Evolutionary conservation across 2,329 filamentous ascomycete species (phyloP), one percentile per base, ranked within the genome.

Genomic region (Tolypocladium pustulatum): DNA sequence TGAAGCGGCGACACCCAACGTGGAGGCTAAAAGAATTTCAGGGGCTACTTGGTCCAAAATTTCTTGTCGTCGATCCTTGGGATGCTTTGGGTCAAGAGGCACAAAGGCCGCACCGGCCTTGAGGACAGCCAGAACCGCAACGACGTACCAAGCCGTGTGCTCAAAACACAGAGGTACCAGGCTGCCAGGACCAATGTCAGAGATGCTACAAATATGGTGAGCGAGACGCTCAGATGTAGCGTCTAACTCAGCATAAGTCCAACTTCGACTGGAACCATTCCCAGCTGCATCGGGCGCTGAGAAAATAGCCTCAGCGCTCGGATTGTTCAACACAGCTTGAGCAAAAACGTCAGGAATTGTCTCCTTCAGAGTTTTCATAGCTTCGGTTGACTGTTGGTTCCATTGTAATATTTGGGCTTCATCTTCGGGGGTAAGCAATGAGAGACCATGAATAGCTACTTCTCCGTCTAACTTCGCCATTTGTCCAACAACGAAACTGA

Each of bases 141-240:
- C 51, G 5, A 54, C 22, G 8, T 54, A 54, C 36, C 49, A 54
- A 9, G 57, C 57, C 5, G 57, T 34, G 27, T 58, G 49, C 13
- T 58, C 57, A 10, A 58, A 58, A 34, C 57, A 58, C 20, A 58
- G 43, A 34, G 54, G 54, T 22, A 56, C 25, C 54, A 40, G 43
- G 25, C 54, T 56, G 3, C 54, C 54, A 17, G 36, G 54, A 3
- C 54, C 54, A 4, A 56, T 56, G 30, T 56, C 17, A 37, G n/a
- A 27, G 25, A 51, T 30, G 34, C n/a, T 36, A 36, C 51, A 17
- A 46, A 60, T 25, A 30, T 60, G 36, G 1, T n/a, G 30, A n/a
- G 54, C 38, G 3, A 56, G 54, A 13, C 54, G 54, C 4, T 30
- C 37, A 10, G 54, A 43, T 20, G 54, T 27, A 12, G 36, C 54